Percentiles rank a stretch among this genome's conserved stretches.
Conservation (phyloP, 768 basidiomycete species). For the Suillus variegatus region DNA sequence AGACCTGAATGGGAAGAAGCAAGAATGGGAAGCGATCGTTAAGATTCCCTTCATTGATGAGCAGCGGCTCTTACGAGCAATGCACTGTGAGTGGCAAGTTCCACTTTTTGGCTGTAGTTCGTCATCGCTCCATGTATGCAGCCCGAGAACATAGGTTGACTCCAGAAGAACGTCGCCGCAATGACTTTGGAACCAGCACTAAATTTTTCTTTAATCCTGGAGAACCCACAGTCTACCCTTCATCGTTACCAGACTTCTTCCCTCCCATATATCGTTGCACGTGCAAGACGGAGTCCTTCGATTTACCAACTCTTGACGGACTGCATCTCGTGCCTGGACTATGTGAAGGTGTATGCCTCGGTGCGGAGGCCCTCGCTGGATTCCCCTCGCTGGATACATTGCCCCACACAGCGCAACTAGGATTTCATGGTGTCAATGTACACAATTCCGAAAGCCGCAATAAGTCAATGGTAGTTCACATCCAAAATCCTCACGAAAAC, state of each 20-base stretch:
- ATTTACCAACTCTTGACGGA: conserved; percentile 84
- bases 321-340: conserved; percentile 86
- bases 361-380: conserved; percentile 84
- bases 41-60: conserved; percentile 99
- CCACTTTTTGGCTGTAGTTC: not conserved
- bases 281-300: conserved; percentile 79
- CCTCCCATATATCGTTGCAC: conserved; percentile 81
- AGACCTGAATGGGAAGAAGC: conserved; percentile 97
- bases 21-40: conserved; percentile 98
- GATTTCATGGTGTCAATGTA: conserved; percentile 88
- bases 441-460: conserved; percentile 90
- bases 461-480: conserved; percentile 90
- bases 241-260: conserved; percentile 94
- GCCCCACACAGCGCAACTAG: conserved; percentile 73
- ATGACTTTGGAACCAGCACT: conserved; percentile 77
- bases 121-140: conserved; percentile 27
- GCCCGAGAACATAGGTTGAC: conserved; percentile 80
- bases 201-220: conserved; percentile 70
- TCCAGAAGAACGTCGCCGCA: conserved; percentile 72
- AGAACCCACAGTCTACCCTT: conserved; percentile 75
- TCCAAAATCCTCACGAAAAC: conserved; percentile 72
- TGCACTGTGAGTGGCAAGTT: conserved; percentile 60
- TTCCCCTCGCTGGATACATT: conserved; percentile 96
- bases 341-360: conserved; percentile 85
- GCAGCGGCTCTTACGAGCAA: conserved; percentile 71